A percentile compares a stretch with the other conserved stretches of the same genome.
Evolutionary conservation across 371 early-diverging fungal genomes (phyloP).

Genomic region (Dipsacomyces acuminosporus): DNA sequence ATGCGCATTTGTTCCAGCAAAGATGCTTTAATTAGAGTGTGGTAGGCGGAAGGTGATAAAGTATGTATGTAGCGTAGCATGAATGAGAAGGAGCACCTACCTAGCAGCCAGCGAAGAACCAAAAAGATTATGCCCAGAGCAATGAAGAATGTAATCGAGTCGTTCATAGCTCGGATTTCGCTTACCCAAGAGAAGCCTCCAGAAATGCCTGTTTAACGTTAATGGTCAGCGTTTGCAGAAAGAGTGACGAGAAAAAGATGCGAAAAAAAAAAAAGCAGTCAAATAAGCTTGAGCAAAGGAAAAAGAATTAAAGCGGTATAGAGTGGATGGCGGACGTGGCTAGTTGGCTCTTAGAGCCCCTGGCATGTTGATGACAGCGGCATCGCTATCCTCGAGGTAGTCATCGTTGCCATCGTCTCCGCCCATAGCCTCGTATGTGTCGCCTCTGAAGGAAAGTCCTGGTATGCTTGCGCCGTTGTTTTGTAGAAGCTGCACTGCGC

Average conservation of each 20-base stretch:
- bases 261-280: not conserved
- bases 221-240: too few relatives aligned
- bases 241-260: too few relatives aligned
- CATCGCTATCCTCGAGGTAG: not conserved
- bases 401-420: not conserved
- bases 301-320: not conserved
- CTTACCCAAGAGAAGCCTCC: too few relatives aligned
- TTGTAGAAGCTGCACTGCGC: not conserved
- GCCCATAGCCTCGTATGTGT: slow-evolving; percentile 1
- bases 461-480: not conserved
- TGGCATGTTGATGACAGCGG: slow-evolving; percentile 1
- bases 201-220: too few relatives aligned
- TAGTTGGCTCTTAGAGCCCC: not conserved
- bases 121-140: slow-evolving; percentile 67
- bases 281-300: not conserved
- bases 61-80: not conserved
- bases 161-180: slow-evolving; percentile 57
- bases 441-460: not conserved
- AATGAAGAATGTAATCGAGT: slow-evolving; percentile 67
- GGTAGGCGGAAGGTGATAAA: not conserved
- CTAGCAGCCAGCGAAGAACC: slow-evolving; percentile 70
- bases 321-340: not conserved
- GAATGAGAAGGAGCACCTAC: slow-evolving; percentile 41
- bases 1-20: too few relatives aligned
- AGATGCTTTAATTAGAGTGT: too few relatives aligned